Evolutionary conservation across 306 rosid species (phyloP), one percentile per base, ranked within the genome.

Genomic region (Cicer chorassanicum): DNA sequence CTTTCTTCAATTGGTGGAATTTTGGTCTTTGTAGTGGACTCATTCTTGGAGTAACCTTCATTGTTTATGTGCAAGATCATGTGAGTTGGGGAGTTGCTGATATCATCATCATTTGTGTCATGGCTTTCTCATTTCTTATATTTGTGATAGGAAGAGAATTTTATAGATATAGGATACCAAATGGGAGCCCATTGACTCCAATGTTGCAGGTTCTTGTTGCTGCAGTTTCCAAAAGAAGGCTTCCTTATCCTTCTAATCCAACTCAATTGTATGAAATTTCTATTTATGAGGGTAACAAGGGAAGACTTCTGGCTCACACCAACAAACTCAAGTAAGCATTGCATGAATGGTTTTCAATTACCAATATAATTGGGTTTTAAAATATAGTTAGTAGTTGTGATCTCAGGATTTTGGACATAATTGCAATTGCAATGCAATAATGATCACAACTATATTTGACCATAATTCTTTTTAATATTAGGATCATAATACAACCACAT

Each of bases 151-250:
- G 98, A 36, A 86, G 87, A 76, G 64, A 85, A 0, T 69, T 34
- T 64, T 93, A 93, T 73, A 91, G 98, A 8, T 90, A 74, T 42
- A 81, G 89, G 75, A 80, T 50, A 15, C 87, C 91, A 0, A 71
- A 74, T 2, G 98, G 98, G 19, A 93, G 98, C 82, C 98, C 96
- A 29, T 82, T 93, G 53, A 87, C 89, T 70, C 98, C 98, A 12
- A 85, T 93, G 83, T 40, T 89, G 50, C 93, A 93, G 49, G 98
- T 93, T 65, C 76, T 89, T 46, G 91, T 89, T 1, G 98, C 98
- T 15, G 92, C 98, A 55, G 49, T 87, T 62, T 39, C 80, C 15
- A 93, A 89, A 53, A 85, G 96, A 50, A 85, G 81, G 12, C 83
- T 90, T 56, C 80, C 89, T 4, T 48, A 72, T 70, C 97, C 97